phyloP scores from a whole-genome alignment of 257 asterid species.

The Lavandula angustifolia region DNA sequence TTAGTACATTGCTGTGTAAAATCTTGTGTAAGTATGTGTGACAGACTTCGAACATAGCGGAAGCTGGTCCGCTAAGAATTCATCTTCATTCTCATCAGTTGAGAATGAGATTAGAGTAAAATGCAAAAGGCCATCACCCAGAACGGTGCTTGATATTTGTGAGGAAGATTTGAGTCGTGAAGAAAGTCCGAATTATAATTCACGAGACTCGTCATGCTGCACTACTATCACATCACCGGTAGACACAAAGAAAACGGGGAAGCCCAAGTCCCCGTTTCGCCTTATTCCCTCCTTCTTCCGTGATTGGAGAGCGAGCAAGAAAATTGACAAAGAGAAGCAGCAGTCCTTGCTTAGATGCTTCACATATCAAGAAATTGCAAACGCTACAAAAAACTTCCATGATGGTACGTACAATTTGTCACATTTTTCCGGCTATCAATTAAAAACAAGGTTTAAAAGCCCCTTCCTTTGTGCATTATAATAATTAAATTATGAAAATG shows the following conservation, averaged over 20 bases:
- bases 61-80: constrained; percentile 50
- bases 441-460: too few species aligned
- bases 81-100: constrained; percentile 53
- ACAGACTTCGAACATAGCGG: constrained; percentile 48
- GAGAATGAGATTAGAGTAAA: constrained; percentile 36
- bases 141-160: constrained; percentile 50
- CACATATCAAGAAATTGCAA: constrained; percentile 55
- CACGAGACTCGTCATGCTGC: constrained; percentile 36
- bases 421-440: background rate
- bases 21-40: background rate
- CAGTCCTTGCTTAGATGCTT: constrained; percentile 55
- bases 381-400: constrained; percentile 66
- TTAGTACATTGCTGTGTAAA: too few species aligned
- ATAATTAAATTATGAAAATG: too few species aligned
- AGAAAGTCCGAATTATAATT: constrained; percentile 40
- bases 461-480: too few species aligned
- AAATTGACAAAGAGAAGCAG: constrained; percentile 38
- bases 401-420: constrained; percentile 37
- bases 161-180: constrained; percentile 56
- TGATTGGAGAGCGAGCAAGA: constrained; percentile 39
- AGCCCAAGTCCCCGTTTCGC: constrained; percentile 54
- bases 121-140: constrained; percentile 56
- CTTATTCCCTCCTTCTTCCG: constrained; percentile 46
- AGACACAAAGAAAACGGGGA: constrained; percentile 25
- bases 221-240: constrained; percentile 32